Conservation (phyloP, 2,329 filamentous ascomycete species). For the Fusarium sp. region DNA sequence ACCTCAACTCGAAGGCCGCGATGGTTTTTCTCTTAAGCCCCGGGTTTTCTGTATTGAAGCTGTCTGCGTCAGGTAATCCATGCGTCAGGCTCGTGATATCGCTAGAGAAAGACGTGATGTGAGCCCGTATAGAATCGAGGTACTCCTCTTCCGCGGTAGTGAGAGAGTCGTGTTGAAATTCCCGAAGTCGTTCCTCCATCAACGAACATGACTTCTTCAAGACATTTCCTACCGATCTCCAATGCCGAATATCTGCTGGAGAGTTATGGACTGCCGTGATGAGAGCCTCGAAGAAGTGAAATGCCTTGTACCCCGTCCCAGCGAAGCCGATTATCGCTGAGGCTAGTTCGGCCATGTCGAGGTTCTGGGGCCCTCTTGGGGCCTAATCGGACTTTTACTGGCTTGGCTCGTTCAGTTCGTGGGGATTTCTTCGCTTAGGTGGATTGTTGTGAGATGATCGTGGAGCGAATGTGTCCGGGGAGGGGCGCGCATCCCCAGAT, state of each 20-base stretch:
- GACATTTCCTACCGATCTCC: not conserved
- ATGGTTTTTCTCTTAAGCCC: not conserved
- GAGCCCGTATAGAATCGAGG: not conserved
- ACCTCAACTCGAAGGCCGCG: not conserved
- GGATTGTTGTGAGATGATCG: not conserved
- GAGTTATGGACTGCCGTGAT: not conserved
- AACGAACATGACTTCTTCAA: not conserved
- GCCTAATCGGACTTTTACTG: not conserved
- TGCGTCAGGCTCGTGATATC: not conserved
- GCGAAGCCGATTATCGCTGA: not conserved
- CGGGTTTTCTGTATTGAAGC: not conserved
- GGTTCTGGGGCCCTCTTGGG: not conserved
- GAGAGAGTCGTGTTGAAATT: not conserved
- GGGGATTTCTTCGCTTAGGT: not conserved
- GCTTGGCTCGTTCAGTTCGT: not conserved
- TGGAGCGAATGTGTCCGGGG: too few species aligned
- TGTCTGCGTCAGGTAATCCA: not conserved
- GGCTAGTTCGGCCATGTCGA: conserved; percentile 1
- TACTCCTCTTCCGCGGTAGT: not conserved
- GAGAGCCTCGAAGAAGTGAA: not conserved
- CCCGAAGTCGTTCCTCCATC: not conserved
- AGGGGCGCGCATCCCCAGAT: too few species aligned
- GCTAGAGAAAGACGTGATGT: not conserved
- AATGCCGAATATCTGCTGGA: not conserved
- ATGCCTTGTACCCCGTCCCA: not conserved